phyloP scores from a whole-genome alignment of 345 rosid species.

The Raphanus sativus region DNA sequence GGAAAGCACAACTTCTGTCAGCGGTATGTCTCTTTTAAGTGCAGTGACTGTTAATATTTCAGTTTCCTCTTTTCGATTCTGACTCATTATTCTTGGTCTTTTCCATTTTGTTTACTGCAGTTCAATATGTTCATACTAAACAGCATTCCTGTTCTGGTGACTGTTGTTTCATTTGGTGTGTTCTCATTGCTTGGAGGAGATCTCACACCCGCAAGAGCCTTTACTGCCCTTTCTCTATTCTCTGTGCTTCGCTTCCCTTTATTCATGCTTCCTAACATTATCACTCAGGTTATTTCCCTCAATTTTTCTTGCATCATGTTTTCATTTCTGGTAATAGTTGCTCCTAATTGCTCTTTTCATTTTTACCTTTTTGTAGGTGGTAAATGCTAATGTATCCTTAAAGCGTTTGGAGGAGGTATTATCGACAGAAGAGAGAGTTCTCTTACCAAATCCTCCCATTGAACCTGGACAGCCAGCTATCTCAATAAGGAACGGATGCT shows the following conservation, averaged over 20 bases:
- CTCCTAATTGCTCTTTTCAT: background rate
- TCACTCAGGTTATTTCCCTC: constrained; percentile 72
- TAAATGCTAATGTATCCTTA: constrained; percentile 93
- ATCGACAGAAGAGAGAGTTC: constrained; percentile 88
- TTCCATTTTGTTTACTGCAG: constrained; percentile 52
- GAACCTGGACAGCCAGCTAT: constrained; percentile 73
- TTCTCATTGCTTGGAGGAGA: constrained; percentile 97
- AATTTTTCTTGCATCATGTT: background rate
- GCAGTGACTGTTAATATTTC: constrained; percentile 25
- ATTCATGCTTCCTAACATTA: constrained; percentile 90
- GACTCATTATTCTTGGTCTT: constrained; percentile 36
- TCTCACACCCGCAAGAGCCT: constrained; percentile 97
- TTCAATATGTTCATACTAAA: constrained; percentile 75
- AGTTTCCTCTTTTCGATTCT: background rate
- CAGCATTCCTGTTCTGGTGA: constrained; percentile 92
- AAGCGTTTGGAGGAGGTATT: constrained; percentile 94
- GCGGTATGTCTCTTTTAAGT: constrained; percentile 58
- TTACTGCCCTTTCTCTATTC: constrained; percentile 90
- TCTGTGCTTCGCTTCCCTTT: constrained; percentile 97
- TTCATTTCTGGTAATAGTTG: background rate
- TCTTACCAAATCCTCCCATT: constrained; percentile 87
- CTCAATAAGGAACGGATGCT: constrained; percentile 76
- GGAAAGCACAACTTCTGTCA: constrained; percentile 81
- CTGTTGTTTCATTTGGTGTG: constrained; percentile 88
- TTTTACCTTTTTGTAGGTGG: constrained; percentile 50